Conservation (phyloP, 805 yeast species). For the Middelhovenomyces tepae region DNA sequence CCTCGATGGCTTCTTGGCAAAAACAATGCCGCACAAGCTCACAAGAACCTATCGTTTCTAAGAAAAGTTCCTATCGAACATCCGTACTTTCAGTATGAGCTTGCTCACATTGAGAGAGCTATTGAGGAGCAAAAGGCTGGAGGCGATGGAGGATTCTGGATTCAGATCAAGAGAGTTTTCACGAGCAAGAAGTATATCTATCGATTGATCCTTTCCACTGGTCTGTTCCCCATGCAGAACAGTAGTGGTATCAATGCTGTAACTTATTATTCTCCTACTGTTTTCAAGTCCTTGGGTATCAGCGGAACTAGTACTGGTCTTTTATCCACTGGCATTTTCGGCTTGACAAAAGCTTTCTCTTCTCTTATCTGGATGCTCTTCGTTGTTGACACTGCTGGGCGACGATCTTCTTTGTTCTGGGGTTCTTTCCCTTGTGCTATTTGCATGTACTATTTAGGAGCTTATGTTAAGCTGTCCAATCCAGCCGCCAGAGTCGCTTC, state of each 20-base stretch:
- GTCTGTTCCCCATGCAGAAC: no score
- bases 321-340: conserved; percentile 75
- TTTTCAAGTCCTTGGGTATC: conserved; percentile 95
- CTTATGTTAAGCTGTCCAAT: conserved; percentile 35
- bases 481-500: conserved; percentile 67
- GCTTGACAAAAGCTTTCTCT: conserved; percentile 48
- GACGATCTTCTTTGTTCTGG: conserved; percentile 70
- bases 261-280: conserved; percentile 87
- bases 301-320: conserved; percentile 75
- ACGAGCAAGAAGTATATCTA: no score
- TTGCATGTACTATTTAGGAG: conserved; percentile 48
- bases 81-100: no score
- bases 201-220: no score
- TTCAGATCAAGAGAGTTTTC: no score
- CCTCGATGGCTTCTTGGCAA: conserved; percentile 39
- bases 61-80: no score
- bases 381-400: conserved; percentile 83
- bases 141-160: no score
- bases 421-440: conserved; percentile 78
- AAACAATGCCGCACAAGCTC: no score
- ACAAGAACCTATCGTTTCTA: no score
- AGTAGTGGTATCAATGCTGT: conserved; percentile 90
- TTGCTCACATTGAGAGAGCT: no score
- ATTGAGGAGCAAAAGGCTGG: no score
- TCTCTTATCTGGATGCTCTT: conserved; percentile 88